These are phyloP conservation scores for Alternaria rosae DNA, from an alignment of 2,329 filamentous ascomycete genomes.

Conservation along the genomic window DNA sequence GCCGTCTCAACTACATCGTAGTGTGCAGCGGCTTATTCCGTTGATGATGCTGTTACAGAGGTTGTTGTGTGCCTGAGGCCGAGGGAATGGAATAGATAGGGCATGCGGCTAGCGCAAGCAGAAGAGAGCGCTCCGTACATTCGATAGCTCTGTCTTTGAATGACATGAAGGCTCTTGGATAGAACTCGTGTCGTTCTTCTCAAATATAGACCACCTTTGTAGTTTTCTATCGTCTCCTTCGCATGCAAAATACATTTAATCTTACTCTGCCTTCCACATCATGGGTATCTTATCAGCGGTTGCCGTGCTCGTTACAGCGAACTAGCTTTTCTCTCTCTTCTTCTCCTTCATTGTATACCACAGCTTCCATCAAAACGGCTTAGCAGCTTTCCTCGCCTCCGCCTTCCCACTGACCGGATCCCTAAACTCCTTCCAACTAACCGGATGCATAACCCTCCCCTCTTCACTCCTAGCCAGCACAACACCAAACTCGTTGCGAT, in stretches of 20 bases:
- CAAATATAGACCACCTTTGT: too few relatives aligned
- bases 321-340: not conserved
- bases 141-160: not conserved
- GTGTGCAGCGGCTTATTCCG: not conserved
- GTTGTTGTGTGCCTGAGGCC: not conserved
- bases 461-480: slow-evolving; percentile 90
- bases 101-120: not conserved
- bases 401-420: slow-evolving; percentile 79
- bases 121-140: not conserved
- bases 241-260: not conserved
- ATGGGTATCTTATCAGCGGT: not conserved
- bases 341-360: not conserved
- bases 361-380: slow-evolving; percentile 66
- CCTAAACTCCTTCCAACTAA: slow-evolving; percentile 94
- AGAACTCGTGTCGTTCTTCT: not conserved
- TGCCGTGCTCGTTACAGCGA: not conserved
- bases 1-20: not conserved
- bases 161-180: not conserved
- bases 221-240: not conserved
- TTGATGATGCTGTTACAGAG: not conserved
- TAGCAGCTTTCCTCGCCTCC: slow-evolving; percentile 91
- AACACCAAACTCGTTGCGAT: slow-evolving; percentile 88
- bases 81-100: not conserved
- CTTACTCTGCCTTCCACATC: not conserved
- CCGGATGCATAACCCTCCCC: slow-evolving; percentile 89